These are phyloP conservation scores for Hemerocallis citrina DNA, from an alignment of 106 monocot species.

Conservation along the genomic window DNA sequence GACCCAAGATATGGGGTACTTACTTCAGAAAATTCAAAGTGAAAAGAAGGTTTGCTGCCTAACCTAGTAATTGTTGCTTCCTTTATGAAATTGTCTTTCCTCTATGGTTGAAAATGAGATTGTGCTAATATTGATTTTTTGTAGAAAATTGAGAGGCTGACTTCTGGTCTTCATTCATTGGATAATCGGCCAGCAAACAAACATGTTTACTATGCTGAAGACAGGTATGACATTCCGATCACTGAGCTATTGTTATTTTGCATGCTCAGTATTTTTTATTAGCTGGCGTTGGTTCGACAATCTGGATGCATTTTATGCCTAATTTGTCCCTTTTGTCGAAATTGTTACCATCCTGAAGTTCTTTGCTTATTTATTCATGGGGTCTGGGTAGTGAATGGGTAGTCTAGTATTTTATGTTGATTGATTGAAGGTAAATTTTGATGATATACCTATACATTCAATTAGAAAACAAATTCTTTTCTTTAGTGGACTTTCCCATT, in stretches of 20 bases:
- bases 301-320: not conserved
- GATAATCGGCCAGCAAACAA: slow-evolving; percentile 52
- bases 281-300: not conserved
- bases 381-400: too few species aligned
- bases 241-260: not conserved
- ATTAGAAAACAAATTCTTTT: too few species aligned
- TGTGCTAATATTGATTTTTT: not conserved
- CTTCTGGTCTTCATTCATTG: slow-evolving; percentile 56
- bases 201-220: slow-evolving; percentile 85
- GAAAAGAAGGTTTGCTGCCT: slow-evolving; percentile 64
- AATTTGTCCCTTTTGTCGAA: too few species aligned
- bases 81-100: not conserved
- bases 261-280: not conserved
- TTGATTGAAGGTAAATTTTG: too few species aligned
- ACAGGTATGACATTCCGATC: slow-evolving; percentile 42
- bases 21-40: slow-evolving; percentile 80
- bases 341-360: not conserved
- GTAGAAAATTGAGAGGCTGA: slow-evolving; percentile 87
- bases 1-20: slow-evolving; percentile 84
- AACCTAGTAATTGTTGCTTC: not conserved
- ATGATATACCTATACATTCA: too few species aligned
- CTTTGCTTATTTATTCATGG: not conserved
- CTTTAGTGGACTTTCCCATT: too few species aligned
- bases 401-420: too few species aligned
- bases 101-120: not conserved